Percentiles rank a stretch among this genome's conserved stretches.
Conservation (phyloP, 2,329 filamentous ascomycete species). For the Fusarium denticulatum region DNA sequence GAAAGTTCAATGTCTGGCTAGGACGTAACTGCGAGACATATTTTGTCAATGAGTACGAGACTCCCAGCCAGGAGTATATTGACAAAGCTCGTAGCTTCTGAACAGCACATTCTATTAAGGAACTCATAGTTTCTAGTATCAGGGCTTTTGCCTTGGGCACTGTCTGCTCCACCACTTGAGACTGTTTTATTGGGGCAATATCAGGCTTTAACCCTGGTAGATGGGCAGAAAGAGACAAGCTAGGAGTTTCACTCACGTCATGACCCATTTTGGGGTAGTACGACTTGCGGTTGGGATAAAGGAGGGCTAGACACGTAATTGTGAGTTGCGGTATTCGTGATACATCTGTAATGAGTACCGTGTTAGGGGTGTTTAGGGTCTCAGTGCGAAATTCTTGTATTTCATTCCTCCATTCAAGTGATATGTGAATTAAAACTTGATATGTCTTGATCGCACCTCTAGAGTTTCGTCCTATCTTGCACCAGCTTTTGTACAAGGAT, state of each 20-base stretch:
- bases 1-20: conserved; percentile 87
- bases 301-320: conserved; percentile 9
- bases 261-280: conserved; percentile 7
- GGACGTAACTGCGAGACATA: conserved; percentile 79
- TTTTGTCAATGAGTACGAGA: conserved; percentile 81
- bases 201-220: not conserved
- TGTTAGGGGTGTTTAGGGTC: conserved; percentile 2
- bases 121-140: not conserved
- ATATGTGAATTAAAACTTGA: not conserved
- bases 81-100: conserved; percentile 69
- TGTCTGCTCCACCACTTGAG: not conserved
- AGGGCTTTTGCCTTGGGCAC: not conserved
- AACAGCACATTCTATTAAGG: not conserved
- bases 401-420: not conserved
- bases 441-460: conserved; percentile 15
- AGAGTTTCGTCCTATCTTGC: conserved; percentile 2
- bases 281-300: conserved; percentile 11
- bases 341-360: conserved; percentile 18
- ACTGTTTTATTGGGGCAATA: not conserved
- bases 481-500: conserved; percentile 40
- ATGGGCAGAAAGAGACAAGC: not conserved
- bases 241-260: not conserved
- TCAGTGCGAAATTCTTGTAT: not conserved
- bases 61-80: conserved; percentile 74
- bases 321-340: conserved; percentile 27